Evolutionary conservation across 179 eudicot species (phyloP), one percentile per base, ranked within the genome.

Genomic region (Corrigiola litoralis): DNA sequence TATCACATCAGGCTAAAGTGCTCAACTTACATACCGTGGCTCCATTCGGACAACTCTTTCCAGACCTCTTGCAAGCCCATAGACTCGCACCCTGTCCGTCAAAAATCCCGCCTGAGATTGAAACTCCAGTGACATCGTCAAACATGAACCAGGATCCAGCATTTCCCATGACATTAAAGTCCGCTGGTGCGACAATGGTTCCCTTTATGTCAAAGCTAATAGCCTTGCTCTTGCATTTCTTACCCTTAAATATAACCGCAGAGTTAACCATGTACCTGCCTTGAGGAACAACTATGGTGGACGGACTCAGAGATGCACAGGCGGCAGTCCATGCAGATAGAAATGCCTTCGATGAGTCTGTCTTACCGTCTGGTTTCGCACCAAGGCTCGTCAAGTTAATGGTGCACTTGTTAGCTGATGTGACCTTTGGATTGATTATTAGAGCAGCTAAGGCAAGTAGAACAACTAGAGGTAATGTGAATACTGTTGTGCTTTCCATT

Each of bases 31-130:
- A 27, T 56, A 73, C 73, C 64, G 68, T 56, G 31, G 68, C 68
- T 44, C 86, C 87, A 18, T 8, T 25, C 1, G 91, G 85, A 44
- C 95, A 88, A 11, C 66, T 75, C 6, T 68, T 16, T 55, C 76
- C 71, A 13, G 75, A 65, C 23, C 56, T 60, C 70, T 82, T 85
- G 65, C 89, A 88, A 31, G 74, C 78, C 89, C 95, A 88, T 38
- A 85, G 58, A 18, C 59, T 67, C 9, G 73, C 41, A 3, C 91
- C 95, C 20, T 58, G 72, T 6, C 82, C 87, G 23, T 86, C 87
- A 18, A 88, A 68, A 27, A 69, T 67, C 10, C 91, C 95, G 13
- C 91, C 87, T n/a, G 57, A 40, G 59, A 86, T 63, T 2, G 81
- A 55, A 32, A 89, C 80, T 7, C 84, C 85, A 13, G 53, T 18